These are phyloP conservation scores for Amanita subjunquillea DNA, from an alignment of 768 basidiomycete genomes.

Conservation along the genomic window DNA sequence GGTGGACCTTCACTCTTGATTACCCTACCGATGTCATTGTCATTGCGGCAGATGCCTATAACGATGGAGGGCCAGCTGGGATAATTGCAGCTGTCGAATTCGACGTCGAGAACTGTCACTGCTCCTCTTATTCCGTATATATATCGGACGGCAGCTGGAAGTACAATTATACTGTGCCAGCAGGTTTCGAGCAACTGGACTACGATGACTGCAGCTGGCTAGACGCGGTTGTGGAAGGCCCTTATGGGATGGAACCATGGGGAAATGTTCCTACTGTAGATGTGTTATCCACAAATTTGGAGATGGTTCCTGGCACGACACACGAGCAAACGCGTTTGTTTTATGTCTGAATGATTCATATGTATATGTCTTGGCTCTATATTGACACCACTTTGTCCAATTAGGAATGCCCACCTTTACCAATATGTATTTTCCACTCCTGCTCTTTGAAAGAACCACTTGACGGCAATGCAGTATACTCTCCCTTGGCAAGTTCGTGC, in stretches of 20 bases:
- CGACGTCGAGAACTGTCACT: not conserved
- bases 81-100: not conserved
- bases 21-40: not conserved
- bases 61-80: not conserved
- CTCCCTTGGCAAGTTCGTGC: conserved; percentile 77
- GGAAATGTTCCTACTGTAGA: not conserved
- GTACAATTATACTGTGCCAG: not conserved
- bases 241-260: not conserved
- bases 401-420: too few relatives aligned
- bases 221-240: not conserved
- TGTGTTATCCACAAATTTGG: not conserved
- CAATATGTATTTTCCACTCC: too few relatives aligned
- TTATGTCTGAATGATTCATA: too few relatives aligned
- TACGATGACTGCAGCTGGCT: too few relatives aligned
- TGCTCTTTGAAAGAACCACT: too few relatives aligned
- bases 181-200: too few relatives aligned
- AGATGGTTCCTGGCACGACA: not conserved
- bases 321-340: too few relatives aligned
- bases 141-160: not conserved
- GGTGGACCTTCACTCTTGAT: not conserved
- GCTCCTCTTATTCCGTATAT: not conserved
- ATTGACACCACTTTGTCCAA: too few relatives aligned
- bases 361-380: too few relatives aligned
- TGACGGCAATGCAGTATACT: conserved; percentile 51
- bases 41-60: not conserved